Conservation (phyloP, 306 rosid species). For the Geum urbanum region DNA sequence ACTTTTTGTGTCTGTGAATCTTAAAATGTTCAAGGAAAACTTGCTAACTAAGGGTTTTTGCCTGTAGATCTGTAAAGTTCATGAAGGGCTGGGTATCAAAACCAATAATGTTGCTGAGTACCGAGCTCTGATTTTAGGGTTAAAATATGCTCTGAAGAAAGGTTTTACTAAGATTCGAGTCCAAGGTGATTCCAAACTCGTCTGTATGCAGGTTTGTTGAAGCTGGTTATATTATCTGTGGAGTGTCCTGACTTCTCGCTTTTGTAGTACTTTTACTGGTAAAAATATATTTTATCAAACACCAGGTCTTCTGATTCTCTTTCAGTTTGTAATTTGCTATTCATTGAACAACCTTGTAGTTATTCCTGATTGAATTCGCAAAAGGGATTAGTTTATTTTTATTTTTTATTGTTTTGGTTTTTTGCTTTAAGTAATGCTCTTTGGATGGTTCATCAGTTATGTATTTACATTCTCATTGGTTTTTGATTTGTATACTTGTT, state of each 20-base stretch:
- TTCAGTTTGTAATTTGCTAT: not conserved
- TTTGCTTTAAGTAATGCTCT: not conserved
- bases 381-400: not conserved
- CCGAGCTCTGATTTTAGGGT: conserved; percentile 80
- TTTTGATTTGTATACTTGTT: conserved; percentile 20
- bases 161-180: conserved; percentile 60
- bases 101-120: conserved; percentile 92
- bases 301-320: not conserved
- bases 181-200: conserved; percentile 92
- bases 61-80: conserved; percentile 68
- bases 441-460: not conserved
- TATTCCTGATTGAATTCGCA: not conserved
- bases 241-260: not conserved
- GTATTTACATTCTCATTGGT: not conserved
- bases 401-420: not conserved
- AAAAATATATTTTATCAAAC: not conserved
- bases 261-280: not conserved
- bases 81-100: conserved; percentile 77
- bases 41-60: conserved; percentile 32
- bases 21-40: conserved; percentile 2
- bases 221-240: not conserved
- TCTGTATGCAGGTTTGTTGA: conserved; percentile 83
- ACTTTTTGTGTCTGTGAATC: conserved; percentile 8
- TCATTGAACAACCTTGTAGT: not conserved
- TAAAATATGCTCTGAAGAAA: conserved; percentile 75